These are phyloP conservation scores for Patellaria atrata DNA, from an alignment of 495 filamentous ascomycete species.

Conservation along the genomic window DNA sequence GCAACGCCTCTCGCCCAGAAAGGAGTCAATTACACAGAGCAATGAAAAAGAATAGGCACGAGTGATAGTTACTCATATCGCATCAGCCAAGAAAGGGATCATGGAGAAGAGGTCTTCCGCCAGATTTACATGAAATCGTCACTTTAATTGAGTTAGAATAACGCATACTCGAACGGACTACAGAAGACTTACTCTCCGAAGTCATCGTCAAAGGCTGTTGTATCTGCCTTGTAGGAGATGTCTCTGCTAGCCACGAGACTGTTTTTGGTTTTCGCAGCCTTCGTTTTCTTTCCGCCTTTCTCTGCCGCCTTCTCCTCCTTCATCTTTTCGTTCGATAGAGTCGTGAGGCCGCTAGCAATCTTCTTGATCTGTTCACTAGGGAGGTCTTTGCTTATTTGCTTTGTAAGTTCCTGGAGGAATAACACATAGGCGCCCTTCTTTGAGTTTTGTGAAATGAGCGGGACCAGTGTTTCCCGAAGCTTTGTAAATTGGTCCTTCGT, in stretches of 20 bases:
- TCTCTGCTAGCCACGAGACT: slow-evolving; percentile 59
- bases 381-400: slow-evolving; percentile 76
- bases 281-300: slow-evolving; percentile 91
- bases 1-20: too few relatives aligned
- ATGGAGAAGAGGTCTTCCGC: too few relatives aligned
- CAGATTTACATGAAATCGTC: slow-evolving; percentile 31
- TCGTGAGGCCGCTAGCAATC: slow-evolving; percentile 68
- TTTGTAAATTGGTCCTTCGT: slow-evolving; percentile 72
- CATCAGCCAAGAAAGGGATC: too few relatives aligned
- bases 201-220: slow-evolving; percentile 56
- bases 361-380: slow-evolving; percentile 90
- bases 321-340: slow-evolving; percentile 93
- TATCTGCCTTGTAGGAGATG: slow-evolving; percentile 47
- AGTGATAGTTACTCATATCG: too few relatives aligned
- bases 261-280: slow-evolving; percentile 88
- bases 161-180: not conserved
- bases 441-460: slow-evolving; percentile 53
- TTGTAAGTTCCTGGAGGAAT: slow-evolving; percentile 82
- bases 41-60: too few relatives aligned
- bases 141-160: slow-evolving; percentile 14
- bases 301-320: slow-evolving; percentile 93
- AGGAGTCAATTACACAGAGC: too few relatives aligned
- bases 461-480: slow-evolving; percentile 58
- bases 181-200: slow-evolving; percentile 57
- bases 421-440: slow-evolving; percentile 84